Conservation (phyloP, 208 protist genomes). For the Leptomonas pyrrhocoris region DNA sequence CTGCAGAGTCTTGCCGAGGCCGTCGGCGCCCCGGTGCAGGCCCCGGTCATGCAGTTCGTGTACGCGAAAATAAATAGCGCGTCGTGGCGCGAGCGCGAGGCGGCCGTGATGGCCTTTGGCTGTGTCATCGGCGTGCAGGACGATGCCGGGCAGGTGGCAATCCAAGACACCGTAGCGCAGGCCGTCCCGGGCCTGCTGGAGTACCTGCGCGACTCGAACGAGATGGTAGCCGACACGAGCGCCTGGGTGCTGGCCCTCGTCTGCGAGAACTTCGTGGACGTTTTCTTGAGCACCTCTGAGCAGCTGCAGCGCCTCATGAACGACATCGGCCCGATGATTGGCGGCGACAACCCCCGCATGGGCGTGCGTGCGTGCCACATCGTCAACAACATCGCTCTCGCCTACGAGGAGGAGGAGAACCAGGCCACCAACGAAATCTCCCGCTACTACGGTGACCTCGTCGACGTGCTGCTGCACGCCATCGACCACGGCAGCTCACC, state of each 20-base stretch:
- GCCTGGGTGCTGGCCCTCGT: constrained; percentile 95
- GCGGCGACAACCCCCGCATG: constrained; percentile 61
- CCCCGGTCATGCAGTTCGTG: constrained; percentile 94
- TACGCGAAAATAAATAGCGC: constrained; percentile 86
- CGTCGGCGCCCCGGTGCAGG: constrained; percentile 72
- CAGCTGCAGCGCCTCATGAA: constrained; percentile 80
- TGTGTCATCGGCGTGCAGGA: constrained; percentile 96
- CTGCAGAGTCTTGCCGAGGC: constrained; percentile 87
- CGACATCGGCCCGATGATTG: constrained; percentile 69
- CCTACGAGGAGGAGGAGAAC: constrained; percentile 81
- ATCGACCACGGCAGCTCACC: constrained; percentile 79
- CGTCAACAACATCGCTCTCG: constrained; percentile 93
- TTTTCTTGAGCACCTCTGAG: constrained; percentile 56
- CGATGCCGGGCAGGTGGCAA: constrained; percentile 44
- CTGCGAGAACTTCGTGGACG: constrained; percentile 89
- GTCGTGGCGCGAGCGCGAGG: constrained; percentile 96
- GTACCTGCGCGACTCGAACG: constrained; percentile 82
- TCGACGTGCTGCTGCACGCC: constrained; percentile 61
- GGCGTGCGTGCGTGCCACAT: constrained; percentile 93
- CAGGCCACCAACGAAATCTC: constrained; percentile 85
- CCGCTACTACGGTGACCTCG: constrained; percentile 80
- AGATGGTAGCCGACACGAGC: constrained; percentile 93
- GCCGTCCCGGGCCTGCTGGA: constrained; percentile 87
- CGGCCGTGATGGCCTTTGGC: constrained; percentile 95
- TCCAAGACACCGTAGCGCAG: constrained; percentile 90